These are phyloP conservation scores for Aspergillus sp. DNA, from an alignment of 2,329 filamentous ascomycete species.

Conservation along the genomic window DNA sequence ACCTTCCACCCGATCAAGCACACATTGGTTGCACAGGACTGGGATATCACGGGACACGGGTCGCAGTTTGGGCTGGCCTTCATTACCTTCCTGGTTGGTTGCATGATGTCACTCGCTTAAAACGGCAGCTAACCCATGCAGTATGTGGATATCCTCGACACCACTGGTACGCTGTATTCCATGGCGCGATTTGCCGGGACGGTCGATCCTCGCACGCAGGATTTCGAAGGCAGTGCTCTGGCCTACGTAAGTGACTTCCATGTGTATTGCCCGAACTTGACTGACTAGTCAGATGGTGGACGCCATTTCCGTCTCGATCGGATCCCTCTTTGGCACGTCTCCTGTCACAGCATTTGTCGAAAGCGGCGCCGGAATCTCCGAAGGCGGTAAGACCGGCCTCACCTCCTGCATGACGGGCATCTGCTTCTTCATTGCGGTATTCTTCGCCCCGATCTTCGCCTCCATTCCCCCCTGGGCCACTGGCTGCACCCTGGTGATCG, in stretches of 20 bases:
- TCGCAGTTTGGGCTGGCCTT: conserved; percentile 80
- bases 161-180: conserved; percentile 82
- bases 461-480: conserved; percentile 89
- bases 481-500: conserved; percentile 81
- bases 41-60: conserved; percentile 68
- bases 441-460: conserved; percentile 88
- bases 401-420: conserved; percentile 76
- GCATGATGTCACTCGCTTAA: neutral
- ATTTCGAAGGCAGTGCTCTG: conserved; percentile 82
- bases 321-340: conserved; percentile 73
- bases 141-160: conserved; percentile 87
- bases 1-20: conserved; percentile 76
- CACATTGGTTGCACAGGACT: conserved; percentile 71
- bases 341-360: conserved; percentile 87
- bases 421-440: conserved; percentile 83
- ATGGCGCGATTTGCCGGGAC: conserved; percentile 84
- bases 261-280: neutral
- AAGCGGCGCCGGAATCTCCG: conserved; percentile 85
- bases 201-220: conserved; percentile 78
- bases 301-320: conserved; percentile 76
- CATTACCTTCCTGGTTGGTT: conserved; percentile 70
- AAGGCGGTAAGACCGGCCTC: conserved; percentile 82
- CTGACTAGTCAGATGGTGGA: conserved; percentile 62
- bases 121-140: conserved; percentile 11
- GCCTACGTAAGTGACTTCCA: conserved; percentile 63